A percentile compares a stretch with the other conserved stretches of the same genome.
These are phyloP conservation scores for Massariosphaeria phaeospora DNA, from an alignment of 495 filamentous ascomycete genomes.

Conservation along the genomic window DNA sequence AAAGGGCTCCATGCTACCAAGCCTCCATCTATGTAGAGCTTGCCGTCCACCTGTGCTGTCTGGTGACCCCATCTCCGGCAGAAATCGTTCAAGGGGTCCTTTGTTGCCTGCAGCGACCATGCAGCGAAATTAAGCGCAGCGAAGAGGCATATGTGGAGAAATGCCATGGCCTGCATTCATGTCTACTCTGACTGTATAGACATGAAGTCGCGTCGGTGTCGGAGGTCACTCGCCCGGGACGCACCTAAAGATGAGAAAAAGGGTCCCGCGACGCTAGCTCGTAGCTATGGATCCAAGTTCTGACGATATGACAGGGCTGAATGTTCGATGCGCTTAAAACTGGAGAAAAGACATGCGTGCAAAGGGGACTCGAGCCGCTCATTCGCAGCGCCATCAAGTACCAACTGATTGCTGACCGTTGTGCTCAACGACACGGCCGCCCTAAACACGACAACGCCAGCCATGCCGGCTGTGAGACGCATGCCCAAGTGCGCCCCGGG, in stretches of 20 bases:
- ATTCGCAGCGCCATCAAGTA: slow-evolving; percentile 20
- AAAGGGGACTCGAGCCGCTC: too few species aligned
- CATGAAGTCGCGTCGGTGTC: slow-evolving; percentile 9
- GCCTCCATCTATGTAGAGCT: slow-evolving; percentile 54
- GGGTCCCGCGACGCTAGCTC: neutral
- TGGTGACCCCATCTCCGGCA: slow-evolving; percentile 51
- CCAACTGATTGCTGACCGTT: slow-evolving; percentile 26
- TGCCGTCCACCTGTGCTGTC: slow-evolving; percentile 48
- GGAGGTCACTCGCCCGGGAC: slow-evolving; percentile 1
- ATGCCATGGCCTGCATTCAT: slow-evolving; percentile 27
- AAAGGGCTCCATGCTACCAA: slow-evolving; percentile 47
- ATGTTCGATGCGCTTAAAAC: too few species aligned
- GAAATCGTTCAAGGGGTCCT: slow-evolving; percentile 47
- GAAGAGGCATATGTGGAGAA: slow-evolving; percentile 17
- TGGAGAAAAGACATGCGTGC: too few species aligned
- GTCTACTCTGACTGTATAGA: neutral
- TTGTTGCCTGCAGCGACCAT: slow-evolving; percentile 24
- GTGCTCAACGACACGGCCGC: slow-evolving; percentile 13
- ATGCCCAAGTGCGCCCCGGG: slow-evolving; percentile 8
- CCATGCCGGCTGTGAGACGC: slow-evolving; percentile 16
- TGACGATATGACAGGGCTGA: slow-evolving; percentile 29
- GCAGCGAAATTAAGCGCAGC: slow-evolving; percentile 24
- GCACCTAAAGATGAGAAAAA: neutral
- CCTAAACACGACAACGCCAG: neutral
- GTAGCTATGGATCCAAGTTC: neutral